These are phyloP conservation scores for Stentor coeruleus DNA, from an alignment of 73 alveolate species.

Conservation along the genomic window DNA sequence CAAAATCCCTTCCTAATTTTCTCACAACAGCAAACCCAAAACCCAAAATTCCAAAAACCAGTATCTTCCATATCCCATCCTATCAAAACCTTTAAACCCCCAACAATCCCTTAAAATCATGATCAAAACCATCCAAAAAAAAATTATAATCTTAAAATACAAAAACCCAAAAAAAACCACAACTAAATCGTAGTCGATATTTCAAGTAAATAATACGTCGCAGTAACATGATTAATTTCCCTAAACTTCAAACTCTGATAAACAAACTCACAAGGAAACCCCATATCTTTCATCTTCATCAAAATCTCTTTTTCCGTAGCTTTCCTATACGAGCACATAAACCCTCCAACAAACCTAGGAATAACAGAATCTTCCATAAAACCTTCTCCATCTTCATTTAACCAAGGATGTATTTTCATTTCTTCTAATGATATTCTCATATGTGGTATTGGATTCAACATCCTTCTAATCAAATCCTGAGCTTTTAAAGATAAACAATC, in stretches of 20 bases:
- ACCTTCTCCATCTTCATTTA: slow-evolving; percentile 1
- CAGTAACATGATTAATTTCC: slow-evolving; percentile 6
- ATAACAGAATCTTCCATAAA: neutral
- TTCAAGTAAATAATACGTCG: neutral
- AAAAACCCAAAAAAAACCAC: too few species aligned
- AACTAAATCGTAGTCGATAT: neutral
- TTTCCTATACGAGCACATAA: neutral
- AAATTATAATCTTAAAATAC: too few species aligned
- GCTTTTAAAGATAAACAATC: slow-evolving; percentile 6
- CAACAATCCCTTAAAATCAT: too few species aligned
- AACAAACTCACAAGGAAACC: neutral
- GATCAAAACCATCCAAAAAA: too few species aligned
- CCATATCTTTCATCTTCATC: neutral
- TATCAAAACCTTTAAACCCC: too few species aligned
- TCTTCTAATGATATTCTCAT: slow-evolving; percentile 41
- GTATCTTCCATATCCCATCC: too few species aligned
- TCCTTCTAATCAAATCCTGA: slow-evolving; percentile 36
- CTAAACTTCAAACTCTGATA: neutral
- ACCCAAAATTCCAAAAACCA: too few species aligned
- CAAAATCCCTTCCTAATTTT: too few species aligned
- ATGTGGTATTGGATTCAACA: slow-evolving; percentile 42
- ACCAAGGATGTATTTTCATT: slow-evolving; percentile 47
- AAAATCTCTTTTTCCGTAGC: neutral
- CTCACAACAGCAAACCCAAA: too few species aligned
- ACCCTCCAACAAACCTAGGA: neutral